Conservation (phyloP, 208 protist species). For the Trypanosomatidae sp. region DNA sequence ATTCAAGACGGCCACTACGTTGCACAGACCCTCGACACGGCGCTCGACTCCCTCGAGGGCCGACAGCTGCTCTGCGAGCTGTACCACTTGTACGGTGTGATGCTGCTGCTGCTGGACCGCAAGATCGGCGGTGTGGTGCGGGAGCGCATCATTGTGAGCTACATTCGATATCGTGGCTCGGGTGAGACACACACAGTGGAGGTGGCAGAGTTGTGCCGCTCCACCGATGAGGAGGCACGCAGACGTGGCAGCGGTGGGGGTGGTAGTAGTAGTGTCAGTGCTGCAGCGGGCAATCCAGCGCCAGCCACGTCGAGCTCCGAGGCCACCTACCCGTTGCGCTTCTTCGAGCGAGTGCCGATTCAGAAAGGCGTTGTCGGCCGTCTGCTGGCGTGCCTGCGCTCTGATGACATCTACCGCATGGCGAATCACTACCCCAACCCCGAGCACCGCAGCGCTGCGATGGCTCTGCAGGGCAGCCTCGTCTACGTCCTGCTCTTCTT, state of each 20-base stretch:
- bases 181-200: constrained; percentile 92
- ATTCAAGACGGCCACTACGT: constrained; percentile 90
- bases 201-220: constrained; percentile 93
- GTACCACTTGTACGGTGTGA: constrained; percentile 95
- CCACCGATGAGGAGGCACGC: constrained; percentile 76
- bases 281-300: too few species aligned
- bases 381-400: constrained; percentile 92
- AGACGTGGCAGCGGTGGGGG: background rate
- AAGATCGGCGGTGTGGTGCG: constrained; percentile 93
- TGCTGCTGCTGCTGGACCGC: constrained; percentile 95
- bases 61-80: constrained; percentile 96
- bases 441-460: constrained; percentile 93
- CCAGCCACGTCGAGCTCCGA: too few species aligned
- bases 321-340: constrained; percentile 94
- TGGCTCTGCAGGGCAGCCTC: constrained; percentile 94
- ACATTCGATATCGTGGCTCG: constrained; percentile 96
- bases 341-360: constrained; percentile 87
- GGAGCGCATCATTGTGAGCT: constrained; percentile 97
- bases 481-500: constrained; percentile 98
- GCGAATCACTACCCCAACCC: constrained; percentile 91
- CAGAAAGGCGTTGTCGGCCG: constrained; percentile 76
- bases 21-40: constrained; percentile 91
- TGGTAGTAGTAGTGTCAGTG: constrained; percentile 28
- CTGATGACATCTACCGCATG: constrained; percentile 97
- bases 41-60: constrained; percentile 94